Evolutionary conservation across 352 stramenopile species (phyloP), one percentile per base, ranked within the genome.

Genomic region (Pythium guiyangense): DNA sequence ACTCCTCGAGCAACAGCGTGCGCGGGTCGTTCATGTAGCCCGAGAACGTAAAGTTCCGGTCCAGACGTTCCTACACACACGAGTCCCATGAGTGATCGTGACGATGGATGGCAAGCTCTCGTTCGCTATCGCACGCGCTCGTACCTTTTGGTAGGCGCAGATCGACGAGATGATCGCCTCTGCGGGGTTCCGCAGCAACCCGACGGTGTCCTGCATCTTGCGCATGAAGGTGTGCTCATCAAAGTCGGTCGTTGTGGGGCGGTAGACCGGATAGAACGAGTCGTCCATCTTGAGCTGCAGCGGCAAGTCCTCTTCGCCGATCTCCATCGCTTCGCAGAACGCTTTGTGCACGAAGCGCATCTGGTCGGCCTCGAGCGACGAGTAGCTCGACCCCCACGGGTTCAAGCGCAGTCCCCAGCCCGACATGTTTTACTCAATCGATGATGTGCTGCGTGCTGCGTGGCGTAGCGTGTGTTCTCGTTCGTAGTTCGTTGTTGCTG

Each of bases 161-260:
- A 92, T 94, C 26, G 75, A 86, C 14, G 81, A 91, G 72, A 94
- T 94, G 61, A 94, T 92, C 27, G 79, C 84, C 54, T 94, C 84
- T 0, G 84, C 81, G 0, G 84, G 81, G 66, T 92, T 92, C 3
- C 83, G 73, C 56, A 94, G 67, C 47, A 94, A 52, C 1, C 84
- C 84, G 10, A 90, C 78, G 27, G 88, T 81, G 67, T 92, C 81
- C 66, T 91, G 81, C 81, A 94, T 94, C 74, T 92, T 94, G 56
- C 84, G 81, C 58, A 94, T 71, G 66, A 90, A 94, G 60, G 84
- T 90, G 60, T 94, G 86, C 65, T 94, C 81, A 61, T 92, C 81
- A 62, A 94, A 94, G 57, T 94, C 84, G 31, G 77, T 79, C 54
- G 86, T 77, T 12, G 77, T 83, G 18, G 84, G 84, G 54, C 81